Evolutionary conservation across 805 yeast genomes (phyloP).

Genomic region (Priceomyces medius): DNA sequence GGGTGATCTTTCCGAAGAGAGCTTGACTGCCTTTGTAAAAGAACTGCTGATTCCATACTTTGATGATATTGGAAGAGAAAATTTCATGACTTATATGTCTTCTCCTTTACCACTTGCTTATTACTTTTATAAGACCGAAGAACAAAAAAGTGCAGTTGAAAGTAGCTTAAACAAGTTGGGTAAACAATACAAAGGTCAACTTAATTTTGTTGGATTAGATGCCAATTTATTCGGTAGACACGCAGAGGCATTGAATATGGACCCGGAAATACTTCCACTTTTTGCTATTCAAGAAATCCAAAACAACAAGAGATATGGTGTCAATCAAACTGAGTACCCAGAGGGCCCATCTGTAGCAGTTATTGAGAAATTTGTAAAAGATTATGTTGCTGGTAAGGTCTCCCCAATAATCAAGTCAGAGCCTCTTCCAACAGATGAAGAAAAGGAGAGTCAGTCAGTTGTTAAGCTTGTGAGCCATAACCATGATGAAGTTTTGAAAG

Average conservation of each 20-base stretch:
- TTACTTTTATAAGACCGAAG: constrained; percentile 73
- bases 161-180: constrained; percentile 61
- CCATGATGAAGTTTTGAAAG: constrained; percentile 66
- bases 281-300: constrained; percentile 79
- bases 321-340: constrained; percentile 56
- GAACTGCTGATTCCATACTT: constrained; percentile 76
- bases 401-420: constrained; percentile 80
- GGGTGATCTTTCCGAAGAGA: constrained; percentile 28
- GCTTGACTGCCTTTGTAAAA: constrained; percentile 49
- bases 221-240: constrained; percentile 80
- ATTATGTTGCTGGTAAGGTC: constrained; percentile 62
- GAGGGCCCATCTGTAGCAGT: constrained; percentile 47
- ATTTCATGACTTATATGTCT: constrained; percentile 72
- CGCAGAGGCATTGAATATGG: constrained; percentile 80
- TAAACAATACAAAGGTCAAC: constrained; percentile 70
- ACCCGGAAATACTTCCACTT: constrained; percentile 78
- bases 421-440: constrained; percentile 81
- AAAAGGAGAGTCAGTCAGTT: constrained; percentile 55
- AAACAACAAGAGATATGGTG: constrained; percentile 73
- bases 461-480: constrained; percentile 79
- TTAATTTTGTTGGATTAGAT: constrained; percentile 87
- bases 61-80: constrained; percentile 81
- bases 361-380: constrained; percentile 61
- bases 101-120: constrained; percentile 80
- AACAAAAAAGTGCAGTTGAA: constrained; percentile 59